Base-by-base conservation (phyloP, 1,284 basidiomycete genomes). In the Ustilago shanxiensis region DNA sequence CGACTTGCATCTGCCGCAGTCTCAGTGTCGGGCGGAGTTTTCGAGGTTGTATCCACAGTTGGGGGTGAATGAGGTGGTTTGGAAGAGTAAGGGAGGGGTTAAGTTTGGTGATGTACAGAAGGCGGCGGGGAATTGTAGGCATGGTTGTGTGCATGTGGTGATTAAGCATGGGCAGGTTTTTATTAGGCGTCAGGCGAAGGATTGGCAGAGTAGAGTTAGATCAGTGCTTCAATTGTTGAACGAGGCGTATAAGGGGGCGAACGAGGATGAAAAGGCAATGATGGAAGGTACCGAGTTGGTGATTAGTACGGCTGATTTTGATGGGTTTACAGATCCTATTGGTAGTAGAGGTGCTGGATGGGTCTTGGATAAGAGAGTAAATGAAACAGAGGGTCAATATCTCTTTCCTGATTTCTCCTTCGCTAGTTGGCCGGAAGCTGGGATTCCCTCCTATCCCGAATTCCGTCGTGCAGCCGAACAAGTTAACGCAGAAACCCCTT, bases 351-450 rank as follows among this genome's bases (percentile, higher is more conserved):
- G 72, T 1, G 75, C 75, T 0, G 72, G 68, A 0, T 79, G 78
- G 78, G 78, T 76, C 24, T 41, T 79, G 26, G 67, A 71, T 31
- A 74, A 75, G 26, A 37, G 72, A 10, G 49, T 66, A 3, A 37
- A 39, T 20, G 77, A 72, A 20, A 47, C 31, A 7, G 20, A 49
- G 4, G 68, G 72, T 1, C 71, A 78, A 33, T 75, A 72, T n/a
- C 54, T 70, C 7, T 70, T 70, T 44, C 80, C 80, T 2, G 80
- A 81, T 37, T 81, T 81, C 52, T 54, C 54, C 45, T 81, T 81
- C 37, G 69, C 73, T 5, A 62, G 35, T 6, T 81, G 80, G 80
- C 79, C 78, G 2, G 79, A 81, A 53, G 79, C 79, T 2, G 76
- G 72, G 3, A 72, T 71, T 8, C 50, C 80, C 0, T 73, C 69